phyloP scores from a whole-genome alignment of 257 asterid species.

The Eucommia ulmoides region DNA sequence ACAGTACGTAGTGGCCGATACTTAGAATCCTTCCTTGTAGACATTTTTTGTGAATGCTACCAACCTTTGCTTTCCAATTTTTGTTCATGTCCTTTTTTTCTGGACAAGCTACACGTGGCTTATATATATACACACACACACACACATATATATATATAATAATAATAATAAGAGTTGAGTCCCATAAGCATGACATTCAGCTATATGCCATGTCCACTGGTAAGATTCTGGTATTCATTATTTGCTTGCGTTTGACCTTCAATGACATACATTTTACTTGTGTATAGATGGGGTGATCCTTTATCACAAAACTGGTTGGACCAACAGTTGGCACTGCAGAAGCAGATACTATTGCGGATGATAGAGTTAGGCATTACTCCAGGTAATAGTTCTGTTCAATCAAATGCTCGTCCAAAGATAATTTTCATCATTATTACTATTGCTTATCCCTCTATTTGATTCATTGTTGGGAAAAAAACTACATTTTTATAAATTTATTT shows the following conservation, averaged over 20 bases:
- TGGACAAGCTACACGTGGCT: neutral
- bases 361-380: constrained; percentile 93
- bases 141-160: no score
- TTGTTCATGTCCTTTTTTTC: neutral
- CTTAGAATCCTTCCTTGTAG: no score
- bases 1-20: no score
- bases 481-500: no score
- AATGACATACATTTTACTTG: no score
- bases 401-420: no score
- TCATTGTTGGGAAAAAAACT: no score
- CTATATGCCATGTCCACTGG: neutral
- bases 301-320: constrained; percentile 79
- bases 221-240: neutral
- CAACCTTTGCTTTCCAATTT: neutral
- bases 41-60: neutral
- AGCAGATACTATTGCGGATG: constrained; percentile 77
- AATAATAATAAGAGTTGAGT: neutral
- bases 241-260: neutral
- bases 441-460: no score
- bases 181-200: neutral
- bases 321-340: constrained; percentile 68
- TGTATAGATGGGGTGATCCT: constrained; percentile 99
- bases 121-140: no score
- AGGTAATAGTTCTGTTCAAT: constrained; percentile 39
- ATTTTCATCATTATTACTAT: no score